Percentiles rank a stretch among this genome's conserved stretches.
phyloP scores from a whole-genome alignment of 2,329 filamentous ascomycete genomes.

The Didymella glomerata region DNA sequence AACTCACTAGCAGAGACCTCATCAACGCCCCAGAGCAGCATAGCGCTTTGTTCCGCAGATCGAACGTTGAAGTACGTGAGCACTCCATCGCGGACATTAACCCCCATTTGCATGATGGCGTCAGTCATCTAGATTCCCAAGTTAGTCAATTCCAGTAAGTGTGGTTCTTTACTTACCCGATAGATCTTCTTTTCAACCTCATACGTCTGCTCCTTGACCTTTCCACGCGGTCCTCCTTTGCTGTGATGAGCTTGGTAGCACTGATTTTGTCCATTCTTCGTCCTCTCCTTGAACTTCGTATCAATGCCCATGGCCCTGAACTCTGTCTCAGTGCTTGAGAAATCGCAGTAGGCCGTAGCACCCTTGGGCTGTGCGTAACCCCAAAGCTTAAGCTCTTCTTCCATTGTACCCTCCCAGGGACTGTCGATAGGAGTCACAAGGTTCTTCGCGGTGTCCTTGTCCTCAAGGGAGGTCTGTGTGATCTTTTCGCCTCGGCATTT shows the following conservation, averaged over 20 bases:
- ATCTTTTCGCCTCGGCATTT: slow-evolving; percentile 15
- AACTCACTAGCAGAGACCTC: not conserved
- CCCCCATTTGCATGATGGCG: slow-evolving; percentile 5
- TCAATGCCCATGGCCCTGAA: slow-evolving; percentile 4
- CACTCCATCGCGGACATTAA: slow-evolving; percentile 16
- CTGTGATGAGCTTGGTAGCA: slow-evolving; percentile 5
- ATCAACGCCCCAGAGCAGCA: not conserved
- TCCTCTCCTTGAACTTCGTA: not conserved
- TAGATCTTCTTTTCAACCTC: slow-evolving; percentile 1
- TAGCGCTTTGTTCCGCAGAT: slow-evolving; percentile 6
- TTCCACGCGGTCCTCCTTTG: not conserved
- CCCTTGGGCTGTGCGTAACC: slow-evolving; percentile 7
- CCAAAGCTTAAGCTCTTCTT: slow-evolving; percentile 9
- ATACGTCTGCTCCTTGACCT: slow-evolving; percentile 1
- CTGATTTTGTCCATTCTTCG: slow-evolving; percentile 4
- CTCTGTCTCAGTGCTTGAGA: not conserved
- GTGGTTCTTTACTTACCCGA: not conserved
- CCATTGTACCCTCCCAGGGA: slow-evolving; percentile 10
- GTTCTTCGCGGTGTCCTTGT: slow-evolving; percentile 11
- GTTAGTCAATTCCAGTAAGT: not conserved
- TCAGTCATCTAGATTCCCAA: slow-evolving; percentile 1
- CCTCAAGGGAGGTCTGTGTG: slow-evolving; percentile 1
- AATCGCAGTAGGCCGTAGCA: not conserved
- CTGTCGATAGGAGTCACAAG: slow-evolving; percentile 9
- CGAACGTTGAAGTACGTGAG: slow-evolving; percentile 8